Evolutionary conservation across 2,329 filamentous ascomycete species (phyloP).

Genomic region (Tolypocladium sp.): DNA sequence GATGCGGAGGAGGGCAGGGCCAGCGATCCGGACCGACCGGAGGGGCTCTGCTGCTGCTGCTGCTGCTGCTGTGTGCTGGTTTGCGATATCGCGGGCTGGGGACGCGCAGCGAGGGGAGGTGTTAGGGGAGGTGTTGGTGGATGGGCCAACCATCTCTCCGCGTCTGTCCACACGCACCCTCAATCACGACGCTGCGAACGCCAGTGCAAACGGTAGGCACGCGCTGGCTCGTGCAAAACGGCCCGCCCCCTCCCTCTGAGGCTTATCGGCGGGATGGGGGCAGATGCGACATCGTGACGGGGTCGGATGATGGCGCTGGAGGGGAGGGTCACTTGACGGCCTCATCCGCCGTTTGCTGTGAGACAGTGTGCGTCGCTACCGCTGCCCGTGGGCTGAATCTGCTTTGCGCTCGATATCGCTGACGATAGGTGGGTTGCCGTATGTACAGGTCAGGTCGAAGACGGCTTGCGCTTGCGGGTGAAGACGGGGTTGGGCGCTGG

Average conservation of each 20-base stretch:
- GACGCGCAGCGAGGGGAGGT: neutral
- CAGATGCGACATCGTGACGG: neutral
- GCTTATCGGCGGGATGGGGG: neutral
- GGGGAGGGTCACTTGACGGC: neutral
- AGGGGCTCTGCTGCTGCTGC: neutral
- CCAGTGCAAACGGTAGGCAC: neutral
- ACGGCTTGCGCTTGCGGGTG: neutral
- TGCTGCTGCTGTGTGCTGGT: neutral
- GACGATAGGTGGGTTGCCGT: too few relatives aligned
- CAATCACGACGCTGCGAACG: neutral
- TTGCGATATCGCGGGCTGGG: neutral
- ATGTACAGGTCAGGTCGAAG: neutral
- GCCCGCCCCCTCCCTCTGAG: neutral
- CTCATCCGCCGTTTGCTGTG: neutral
- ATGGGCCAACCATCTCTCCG: neutral
- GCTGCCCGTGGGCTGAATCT: too few relatives aligned
- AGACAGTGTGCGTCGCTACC: neutral
- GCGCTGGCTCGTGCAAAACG: neutral
- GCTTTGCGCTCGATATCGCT: too few relatives aligned
- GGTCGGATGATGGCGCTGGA: neutral
- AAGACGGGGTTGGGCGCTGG: neutral
- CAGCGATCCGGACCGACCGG: neutral
- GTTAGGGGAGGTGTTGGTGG: neutral
- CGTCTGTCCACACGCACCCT: neutral
- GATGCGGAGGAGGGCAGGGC: neutral